These are phyloP conservation scores for Penicillium chermesinum DNA, from an alignment of 495 filamentous ascomycete species.

Conservation along the genomic window DNA sequence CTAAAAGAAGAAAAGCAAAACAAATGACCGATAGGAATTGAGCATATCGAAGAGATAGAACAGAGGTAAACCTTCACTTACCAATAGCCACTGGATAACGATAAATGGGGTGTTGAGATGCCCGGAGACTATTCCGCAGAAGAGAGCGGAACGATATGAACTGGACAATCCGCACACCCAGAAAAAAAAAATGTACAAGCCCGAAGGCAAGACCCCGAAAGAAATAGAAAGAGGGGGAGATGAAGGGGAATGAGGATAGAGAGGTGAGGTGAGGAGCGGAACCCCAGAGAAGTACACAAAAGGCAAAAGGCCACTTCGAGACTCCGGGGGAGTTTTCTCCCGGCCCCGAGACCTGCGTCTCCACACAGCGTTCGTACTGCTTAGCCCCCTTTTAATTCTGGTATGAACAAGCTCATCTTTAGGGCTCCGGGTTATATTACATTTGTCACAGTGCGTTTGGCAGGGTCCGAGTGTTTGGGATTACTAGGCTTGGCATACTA, in stretches of 20 bases:
- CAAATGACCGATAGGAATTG: too few species aligned
- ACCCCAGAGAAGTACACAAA: conserved; percentile 31
- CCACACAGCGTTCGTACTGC: background rate
- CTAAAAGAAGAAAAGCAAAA: too few species aligned
- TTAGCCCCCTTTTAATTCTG: background rate
- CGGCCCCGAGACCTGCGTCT: conserved; percentile 12
- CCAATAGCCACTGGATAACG: too few species aligned
- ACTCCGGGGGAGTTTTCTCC: conserved; percentile 31
- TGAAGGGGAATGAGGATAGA: conserved; percentile 9
- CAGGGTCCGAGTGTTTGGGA: too few species aligned
- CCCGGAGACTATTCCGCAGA: conserved; percentile 9
- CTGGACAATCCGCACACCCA: conserved; percentile 10
- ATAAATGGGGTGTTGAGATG: conserved; percentile 4
- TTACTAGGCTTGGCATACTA: too few species aligned
- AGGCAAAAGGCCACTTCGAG: conserved; percentile 30
- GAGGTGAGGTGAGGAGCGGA: conserved; percentile 18
- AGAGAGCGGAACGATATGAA: conserved; percentile 5
- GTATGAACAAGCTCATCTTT: background rate
- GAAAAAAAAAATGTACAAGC: conserved; percentile 13
- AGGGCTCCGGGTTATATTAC: too few species aligned
- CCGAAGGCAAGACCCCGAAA: conserved; percentile 14
- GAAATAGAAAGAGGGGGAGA: conserved; percentile 9
- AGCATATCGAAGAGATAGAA: too few species aligned
- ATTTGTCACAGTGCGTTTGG: too few species aligned
- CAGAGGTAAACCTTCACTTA: background rate